Percentiles rank a stretch among this genome's conserved stretches.
These are phyloP conservation scores for Guyanaporus albipodus DNA, from an alignment of 768 basidiomycete species.

Conservation along the genomic window DNA sequence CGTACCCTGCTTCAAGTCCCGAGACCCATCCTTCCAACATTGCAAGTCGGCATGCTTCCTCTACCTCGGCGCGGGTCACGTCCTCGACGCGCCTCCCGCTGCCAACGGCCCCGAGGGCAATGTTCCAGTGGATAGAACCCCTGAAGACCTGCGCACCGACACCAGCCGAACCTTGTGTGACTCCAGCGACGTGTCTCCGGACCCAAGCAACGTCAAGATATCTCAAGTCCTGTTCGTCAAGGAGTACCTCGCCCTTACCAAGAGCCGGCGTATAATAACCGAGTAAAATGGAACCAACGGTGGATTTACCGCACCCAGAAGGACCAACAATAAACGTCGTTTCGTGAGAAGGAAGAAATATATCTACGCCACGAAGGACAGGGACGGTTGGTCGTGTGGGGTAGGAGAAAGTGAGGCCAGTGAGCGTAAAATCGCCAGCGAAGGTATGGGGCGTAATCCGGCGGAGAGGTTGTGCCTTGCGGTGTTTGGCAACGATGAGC, in stretches of 20 bases:
- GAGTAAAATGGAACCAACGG: constrained; percentile 59
- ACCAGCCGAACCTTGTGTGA: constrained; percentile 70
- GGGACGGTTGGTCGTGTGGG: constrained; percentile 63
- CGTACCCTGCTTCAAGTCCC: constrained; percentile 85
- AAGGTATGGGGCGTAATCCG: constrained; percentile 65
- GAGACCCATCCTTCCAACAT: constrained; percentile 84
- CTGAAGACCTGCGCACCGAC: constrained; percentile 53
- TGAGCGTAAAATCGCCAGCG: constrained; percentile 64
- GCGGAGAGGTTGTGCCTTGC: constrained; percentile 37
- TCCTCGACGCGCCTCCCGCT: constrained; percentile 40
- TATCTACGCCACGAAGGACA: constrained; percentile 53
- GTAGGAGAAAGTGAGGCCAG: constrained; percentile 63
- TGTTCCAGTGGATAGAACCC: constrained; percentile 78
- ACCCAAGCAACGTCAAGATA: constrained; percentile 72
- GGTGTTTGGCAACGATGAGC: constrained; percentile 19
- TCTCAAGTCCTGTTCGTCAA: constrained; percentile 80
- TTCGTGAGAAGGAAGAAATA: constrained; percentile 69
- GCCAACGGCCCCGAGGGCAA: constrained; percentile 71
- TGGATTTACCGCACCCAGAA: constrained; percentile 77
- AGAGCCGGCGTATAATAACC: constrained; percentile 64
- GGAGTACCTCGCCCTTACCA: constrained; percentile 54
- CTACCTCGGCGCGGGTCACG: constrained; percentile 65
- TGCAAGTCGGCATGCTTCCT: constrained; percentile 77
- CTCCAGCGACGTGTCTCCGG: constrained; percentile 65
- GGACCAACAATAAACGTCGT: constrained; percentile 79